Percentiles rank a stretch among this genome's conserved stretches.
Evolutionary conservation across 495 filamentous ascomycete genomes (phyloP).

Genomic region (Lepidopterella palustris): DNA sequence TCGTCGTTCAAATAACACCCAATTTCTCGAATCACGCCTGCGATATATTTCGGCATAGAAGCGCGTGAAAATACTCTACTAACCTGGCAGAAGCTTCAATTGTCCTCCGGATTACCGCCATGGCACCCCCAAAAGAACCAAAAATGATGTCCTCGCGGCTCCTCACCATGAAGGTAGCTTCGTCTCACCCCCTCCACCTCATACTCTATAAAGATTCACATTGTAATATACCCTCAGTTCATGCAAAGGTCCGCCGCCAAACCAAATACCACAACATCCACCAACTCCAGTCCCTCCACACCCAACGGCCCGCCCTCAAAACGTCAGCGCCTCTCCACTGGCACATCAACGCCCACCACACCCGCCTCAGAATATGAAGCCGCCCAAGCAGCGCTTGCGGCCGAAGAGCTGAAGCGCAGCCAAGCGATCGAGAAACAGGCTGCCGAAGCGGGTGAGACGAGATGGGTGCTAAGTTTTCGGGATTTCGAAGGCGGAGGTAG

Average conservation of each 20-base stretch:
- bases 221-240: slow-evolving; percentile 49
- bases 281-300: slow-evolving; percentile 40
- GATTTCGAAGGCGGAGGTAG: slow-evolving; percentile 25
- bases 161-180: slow-evolving; percentile 76
- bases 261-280: slow-evolving; percentile 13
- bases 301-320: slow-evolving; percentile 43
- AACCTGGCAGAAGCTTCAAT: too few relatives aligned
- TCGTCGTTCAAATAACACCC: neutral
- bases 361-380: slow-evolving; percentile 41
- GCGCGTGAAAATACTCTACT: too few relatives aligned
- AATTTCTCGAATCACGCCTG: neutral
- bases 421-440: slow-evolving; percentile 64
- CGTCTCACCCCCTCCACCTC: slow-evolving; percentile 4
- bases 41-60: neutral
- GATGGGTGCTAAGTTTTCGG: slow-evolving; percentile 69
- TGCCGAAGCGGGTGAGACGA: slow-evolving; percentile 71
- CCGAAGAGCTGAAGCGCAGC: slow-evolving; percentile 67
- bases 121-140: slow-evolving; percentile 12
- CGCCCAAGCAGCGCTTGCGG: slow-evolving; percentile 62
- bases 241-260: slow-evolving; percentile 84
- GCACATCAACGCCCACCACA: slow-evolving; percentile 34
- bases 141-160: slow-evolving; percentile 87
- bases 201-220: neutral
- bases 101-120: too few relatives aligned
- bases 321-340: slow-evolving; percentile 41